Evolutionary conservation across 1,139 yeast genomes (phyloP), one percentile per base, ranked within the genome.

Genomic region (Candida sp.): DNA sequence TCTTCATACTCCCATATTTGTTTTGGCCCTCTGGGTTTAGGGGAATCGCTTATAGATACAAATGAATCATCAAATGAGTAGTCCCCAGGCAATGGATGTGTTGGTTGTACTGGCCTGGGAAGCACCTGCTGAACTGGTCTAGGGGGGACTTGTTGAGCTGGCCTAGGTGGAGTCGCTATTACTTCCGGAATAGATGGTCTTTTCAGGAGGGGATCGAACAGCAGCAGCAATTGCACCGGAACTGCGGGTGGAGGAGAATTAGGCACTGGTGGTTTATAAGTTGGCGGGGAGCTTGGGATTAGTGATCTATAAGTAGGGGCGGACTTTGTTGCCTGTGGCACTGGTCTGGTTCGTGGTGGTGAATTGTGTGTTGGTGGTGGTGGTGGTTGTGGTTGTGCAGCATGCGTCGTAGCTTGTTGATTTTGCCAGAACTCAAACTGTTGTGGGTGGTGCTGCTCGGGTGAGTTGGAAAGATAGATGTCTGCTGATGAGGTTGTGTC

Each of bases 1-100:
- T 51, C 51, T 33, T 64, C 69, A 47, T 73, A 73, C 7, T 71
- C 77, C 8, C 77, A 75, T 22, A 77, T 60, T 49, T 68, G 72
- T 54, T 68, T 70, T 1, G 81, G 81, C 0, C 81, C 81, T 68
- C 66, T 75, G 3, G 78, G 81, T 48, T 66, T 68, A 6, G 79
- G 77, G 39, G 77, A 70, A 5, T 65, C 72, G 4, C 26, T 5
- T 27, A 58, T 49, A 3, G 63, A 60, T 5, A 50, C 40, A 42
- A 57, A 57, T 3, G 64, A 52, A 12, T 51, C 58, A 38, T 56
- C 58, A 40, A 56, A 41, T 1, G 60, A 57, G 33, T 52, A 45
- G 22, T 62, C 59, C 8, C 23, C 17, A 3, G 27, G 12, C 11
- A 25, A 38, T 5, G 42, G 12, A 38, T 38, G 17, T 12, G 40